These are phyloP conservation scores for Starmera amethionina DNA, from an alignment of 805 yeast genomes.

Conservation along the genomic window DNA sequence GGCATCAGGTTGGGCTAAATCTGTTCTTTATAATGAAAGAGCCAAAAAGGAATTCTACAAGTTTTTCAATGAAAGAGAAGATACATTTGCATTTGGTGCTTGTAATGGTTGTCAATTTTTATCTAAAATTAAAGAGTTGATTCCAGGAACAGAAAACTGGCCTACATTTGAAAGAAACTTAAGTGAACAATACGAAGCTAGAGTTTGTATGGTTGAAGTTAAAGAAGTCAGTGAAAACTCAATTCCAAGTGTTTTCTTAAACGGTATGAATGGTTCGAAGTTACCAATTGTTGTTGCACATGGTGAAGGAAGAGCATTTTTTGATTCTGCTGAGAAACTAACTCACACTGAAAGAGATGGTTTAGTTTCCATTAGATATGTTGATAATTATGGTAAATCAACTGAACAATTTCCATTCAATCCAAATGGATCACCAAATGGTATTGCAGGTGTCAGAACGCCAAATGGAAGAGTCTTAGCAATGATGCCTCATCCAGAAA, in stretches of 20 bases:
- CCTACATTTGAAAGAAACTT: slow-evolving; percentile 87
- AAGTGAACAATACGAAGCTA: slow-evolving; percentile 94
- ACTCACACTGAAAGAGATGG: slow-evolving; percentile 40
- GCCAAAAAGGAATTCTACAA: slow-evolving; percentile 67
- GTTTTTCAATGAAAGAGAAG: slow-evolving; percentile 79
- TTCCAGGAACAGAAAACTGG: slow-evolving; percentile 95
- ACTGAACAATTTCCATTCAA: slow-evolving; percentile 85
- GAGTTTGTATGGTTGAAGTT: slow-evolving; percentile 83
- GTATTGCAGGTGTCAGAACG: slow-evolving; percentile 85
- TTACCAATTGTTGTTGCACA: slow-evolving; percentile 97
- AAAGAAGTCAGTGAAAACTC: slow-evolving; percentile 38
- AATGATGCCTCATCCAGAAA: slow-evolving; percentile 99
- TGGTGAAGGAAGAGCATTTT: slow-evolving; percentile 92
- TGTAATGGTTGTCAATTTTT: slow-evolving; percentile 98
- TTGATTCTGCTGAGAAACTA: slow-evolving; percentile 36
- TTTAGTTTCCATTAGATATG: slow-evolving; percentile 64
- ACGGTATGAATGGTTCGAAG: slow-evolving; percentile 87
- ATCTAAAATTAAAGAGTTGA: slow-evolving; percentile 72
- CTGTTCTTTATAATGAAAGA: slow-evolving; percentile 74
- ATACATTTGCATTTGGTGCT: slow-evolving; percentile 96
- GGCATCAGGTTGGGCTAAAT: slow-evolving; percentile 98
- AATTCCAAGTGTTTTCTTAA: slow-evolving; percentile 55
- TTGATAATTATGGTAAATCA: slow-evolving; percentile 81
- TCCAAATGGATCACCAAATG: slow-evolving; percentile 93
- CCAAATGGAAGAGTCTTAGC: slow-evolving; percentile 94